Conservation (phyloP, 2,329 filamentous ascomycete genomes). For the Trichoderma atrobrunneum region DNA sequence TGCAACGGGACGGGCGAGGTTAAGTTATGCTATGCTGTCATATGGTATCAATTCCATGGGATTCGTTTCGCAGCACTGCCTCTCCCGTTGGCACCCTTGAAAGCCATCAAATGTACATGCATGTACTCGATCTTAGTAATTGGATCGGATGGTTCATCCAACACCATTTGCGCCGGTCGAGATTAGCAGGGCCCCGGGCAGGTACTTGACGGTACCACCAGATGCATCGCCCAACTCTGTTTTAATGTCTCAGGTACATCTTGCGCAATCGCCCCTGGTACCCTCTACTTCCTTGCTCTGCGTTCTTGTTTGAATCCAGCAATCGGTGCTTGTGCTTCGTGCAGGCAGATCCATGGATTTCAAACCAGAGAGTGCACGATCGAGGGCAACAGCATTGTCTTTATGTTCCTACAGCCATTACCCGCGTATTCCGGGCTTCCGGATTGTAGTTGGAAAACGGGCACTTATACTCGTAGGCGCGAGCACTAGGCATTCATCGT, state of each 20-base stretch:
- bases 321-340: not conserved
- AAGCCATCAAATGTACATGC: not conserved
- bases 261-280: not conserved
- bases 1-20: too few species aligned
- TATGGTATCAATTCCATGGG: too few species aligned
- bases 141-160: not conserved
- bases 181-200: not conserved
- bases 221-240: not conserved
- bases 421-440: not conserved
- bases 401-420: not conserved
- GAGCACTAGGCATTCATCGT: not conserved
- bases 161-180: not conserved
- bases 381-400: not conserved
- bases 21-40: too few species aligned
- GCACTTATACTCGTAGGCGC: not conserved
- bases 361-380: not conserved
- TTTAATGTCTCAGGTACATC: conserved; percentile 12
- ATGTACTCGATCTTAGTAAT: not conserved
- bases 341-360: too few species aligned
- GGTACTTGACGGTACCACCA: not conserved
- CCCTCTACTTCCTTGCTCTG: not conserved
- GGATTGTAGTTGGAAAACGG: not conserved
- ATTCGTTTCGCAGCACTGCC: not conserved
- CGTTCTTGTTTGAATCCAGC: not conserved
- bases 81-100: not conserved